A percentile compares a stretch with the other conserved stretches of the same genome.
Conservation (phyloP, 257 asterid species). For the Nicotiana undulata region DNA sequence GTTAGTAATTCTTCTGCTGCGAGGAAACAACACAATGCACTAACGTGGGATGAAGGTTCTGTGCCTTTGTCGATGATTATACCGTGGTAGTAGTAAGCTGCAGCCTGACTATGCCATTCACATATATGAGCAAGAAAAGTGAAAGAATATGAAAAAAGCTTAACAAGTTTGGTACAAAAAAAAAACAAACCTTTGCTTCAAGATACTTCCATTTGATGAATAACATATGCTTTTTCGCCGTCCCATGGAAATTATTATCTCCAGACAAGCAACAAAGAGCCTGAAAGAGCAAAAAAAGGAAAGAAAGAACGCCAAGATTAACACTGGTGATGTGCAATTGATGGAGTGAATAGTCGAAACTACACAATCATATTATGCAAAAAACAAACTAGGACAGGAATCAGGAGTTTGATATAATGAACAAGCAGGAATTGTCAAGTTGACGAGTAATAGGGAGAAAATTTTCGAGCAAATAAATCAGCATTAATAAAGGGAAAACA, state of each 20-base stretch:
- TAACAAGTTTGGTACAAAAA: neutral
- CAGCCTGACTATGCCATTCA: slow-evolving; percentile 36
- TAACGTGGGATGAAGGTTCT: slow-evolving; percentile 53
- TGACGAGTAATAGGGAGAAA: neutral
- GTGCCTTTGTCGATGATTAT: slow-evolving; percentile 57
- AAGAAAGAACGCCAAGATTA: neutral
- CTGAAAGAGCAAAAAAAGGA: slow-evolving; percentile 16
- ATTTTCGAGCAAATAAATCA: neutral
- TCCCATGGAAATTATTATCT: slow-evolving; percentile 8
- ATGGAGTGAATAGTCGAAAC: neutral
- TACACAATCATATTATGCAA: neutral
- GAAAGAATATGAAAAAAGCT: neutral
- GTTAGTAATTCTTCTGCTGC: slow-evolving; percentile 62
- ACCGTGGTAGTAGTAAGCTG: slow-evolving; percentile 82
- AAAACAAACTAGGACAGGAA: neutral
- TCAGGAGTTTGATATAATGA: neutral
- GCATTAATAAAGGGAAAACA: neutral
- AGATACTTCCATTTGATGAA: slow-evolving; percentile 81
- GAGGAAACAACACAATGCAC: slow-evolving; percentile 59
- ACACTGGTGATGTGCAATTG: neutral
- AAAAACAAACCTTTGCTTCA: slow-evolving; percentile 61
- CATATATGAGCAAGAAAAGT: neutral
- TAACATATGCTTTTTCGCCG: slow-evolving; percentile 47
- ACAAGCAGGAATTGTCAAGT: neutral
- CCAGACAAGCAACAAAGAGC: slow-evolving; percentile 54